These are phyloP conservation scores for Globisporangium mamillatum DNA, from an alignment of 352 stramenopile species.

Conservation along the genomic window DNA sequence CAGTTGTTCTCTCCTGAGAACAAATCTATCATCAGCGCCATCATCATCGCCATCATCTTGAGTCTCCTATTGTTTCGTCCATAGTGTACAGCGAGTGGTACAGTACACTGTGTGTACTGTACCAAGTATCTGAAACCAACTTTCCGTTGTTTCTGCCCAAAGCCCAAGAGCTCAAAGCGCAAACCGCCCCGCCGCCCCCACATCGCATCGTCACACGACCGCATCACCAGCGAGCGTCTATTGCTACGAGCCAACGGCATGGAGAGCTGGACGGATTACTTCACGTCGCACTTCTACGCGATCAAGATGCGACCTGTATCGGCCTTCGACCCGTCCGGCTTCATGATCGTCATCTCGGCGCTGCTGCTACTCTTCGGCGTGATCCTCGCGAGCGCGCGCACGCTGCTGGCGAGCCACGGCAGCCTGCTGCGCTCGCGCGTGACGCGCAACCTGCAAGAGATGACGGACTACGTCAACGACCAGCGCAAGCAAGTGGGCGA, in stretches of 20 bases:
- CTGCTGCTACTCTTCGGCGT: constrained; percentile 70
- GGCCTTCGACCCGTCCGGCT: constrained; percentile 82
- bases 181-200: not conserved
- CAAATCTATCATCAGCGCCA: not conserved
- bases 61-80: not conserved
- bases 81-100: not conserved
- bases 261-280: constrained; percentile 74
- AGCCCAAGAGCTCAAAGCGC: not conserved
- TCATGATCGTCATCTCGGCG: constrained; percentile 78
- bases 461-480: constrained; percentile 69
- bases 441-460: constrained; percentile 75
- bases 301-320: constrained; percentile 83
- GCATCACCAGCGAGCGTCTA: not conserved
- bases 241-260: constrained; percentile 21
- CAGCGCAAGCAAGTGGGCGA: constrained; percentile 41
- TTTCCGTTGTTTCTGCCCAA: not conserved
- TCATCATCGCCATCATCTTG: not conserved
- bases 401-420: constrained; percentile 30
- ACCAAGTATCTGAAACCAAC: not conserved
- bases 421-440: constrained; percentile 52
- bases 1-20: not conserved
- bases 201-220: not conserved
- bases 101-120: not conserved
- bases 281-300: constrained; percentile 83
- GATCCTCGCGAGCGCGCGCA: constrained; percentile 46